These are phyloP conservation scores for Rhodotorula mucilaginosa DNA, from an alignment of 1,284 basidiomycete genomes.

Conservation along the genomic window DNA sequence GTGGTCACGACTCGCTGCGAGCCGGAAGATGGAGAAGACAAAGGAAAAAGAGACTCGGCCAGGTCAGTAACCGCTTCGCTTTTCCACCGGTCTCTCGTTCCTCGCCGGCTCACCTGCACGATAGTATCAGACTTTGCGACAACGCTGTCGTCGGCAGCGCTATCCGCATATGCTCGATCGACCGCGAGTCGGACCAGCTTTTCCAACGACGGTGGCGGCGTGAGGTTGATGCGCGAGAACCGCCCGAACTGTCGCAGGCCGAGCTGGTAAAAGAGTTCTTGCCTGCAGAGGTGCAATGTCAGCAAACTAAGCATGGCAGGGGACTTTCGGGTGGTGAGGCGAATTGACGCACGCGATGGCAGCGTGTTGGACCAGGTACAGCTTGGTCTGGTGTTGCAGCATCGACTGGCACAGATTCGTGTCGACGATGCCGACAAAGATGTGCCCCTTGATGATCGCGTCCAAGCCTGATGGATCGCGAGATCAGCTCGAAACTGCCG, in stretches of 20 bases:
- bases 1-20: constrained; percentile 36
- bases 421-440: constrained; percentile 91
- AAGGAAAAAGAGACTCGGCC: too few relatives aligned
- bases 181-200: constrained; percentile 76
- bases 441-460: constrained; percentile 81
- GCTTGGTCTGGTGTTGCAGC: constrained; percentile 80
- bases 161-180: constrained; percentile 57
- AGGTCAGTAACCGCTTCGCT: too few relatives aligned
- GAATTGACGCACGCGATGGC: constrained; percentile 65
- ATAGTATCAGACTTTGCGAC: constrained; percentile 56
- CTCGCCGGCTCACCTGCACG: constrained; percentile 60
- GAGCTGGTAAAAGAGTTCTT: constrained; percentile 94
- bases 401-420: constrained; percentile 69
- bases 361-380: constrained; percentile 86
- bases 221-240: constrained; percentile 68
- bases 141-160: constrained; percentile 26
- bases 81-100: too few relatives aligned
- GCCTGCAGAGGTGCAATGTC: constrained; percentile 54
- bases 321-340: not conserved
- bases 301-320: too few relatives aligned
- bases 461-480: constrained; percentile 60
- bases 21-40: constrained; percentile 42
- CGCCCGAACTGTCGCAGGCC: constrained; percentile 88
- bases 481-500: not conserved
- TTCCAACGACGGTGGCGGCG: constrained; percentile 73